Conservation (phyloP, 2,329 filamentous ascomycete species). For the Microascus cirrosus region DNA sequence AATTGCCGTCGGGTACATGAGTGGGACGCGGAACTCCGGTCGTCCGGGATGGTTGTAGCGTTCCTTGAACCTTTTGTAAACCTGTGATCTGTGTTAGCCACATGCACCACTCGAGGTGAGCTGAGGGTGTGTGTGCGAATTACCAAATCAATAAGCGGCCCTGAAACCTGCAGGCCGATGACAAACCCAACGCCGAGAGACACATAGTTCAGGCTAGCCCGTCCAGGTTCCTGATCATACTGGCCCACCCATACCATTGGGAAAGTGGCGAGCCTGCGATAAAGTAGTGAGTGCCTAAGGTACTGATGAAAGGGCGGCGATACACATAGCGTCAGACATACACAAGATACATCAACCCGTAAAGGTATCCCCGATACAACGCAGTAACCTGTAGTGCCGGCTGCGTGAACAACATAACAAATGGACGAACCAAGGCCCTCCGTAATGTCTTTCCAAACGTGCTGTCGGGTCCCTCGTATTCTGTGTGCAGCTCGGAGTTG, state of each 20-base stretch:
- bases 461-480: constrained; percentile 14
- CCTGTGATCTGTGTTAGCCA: constrained; percentile 7
- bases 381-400: constrained; percentile 38
- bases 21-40: constrained; percentile 21
- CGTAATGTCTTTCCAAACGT: constrained; percentile 13
- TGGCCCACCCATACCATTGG: constrained; percentile 32
- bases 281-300: background rate
- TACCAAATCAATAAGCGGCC: constrained; percentile 21
- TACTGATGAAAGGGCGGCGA: no score
- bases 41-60: constrained; percentile 14
- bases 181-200: constrained; percentile 40
- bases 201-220: constrained; percentile 39
- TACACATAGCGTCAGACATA: constrained; percentile 8
- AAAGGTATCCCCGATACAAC: constrained; percentile 36
- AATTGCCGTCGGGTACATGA: constrained; percentile 21
- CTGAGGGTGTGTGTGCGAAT: background rate
- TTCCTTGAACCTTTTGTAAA: constrained; percentile 15
- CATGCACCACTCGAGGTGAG: background rate
- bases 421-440: constrained; percentile 28
- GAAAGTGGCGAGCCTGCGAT: constrained; percentile 34
- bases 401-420: constrained; percentile 35
- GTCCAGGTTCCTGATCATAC: constrained; percentile 33
- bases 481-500: constrained; percentile 15
- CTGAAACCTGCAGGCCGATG: constrained; percentile 43
- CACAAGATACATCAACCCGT: constrained; percentile 42